Conservation (phyloP, 75 land plant species). For the Pinus tabuliformis region DNA sequence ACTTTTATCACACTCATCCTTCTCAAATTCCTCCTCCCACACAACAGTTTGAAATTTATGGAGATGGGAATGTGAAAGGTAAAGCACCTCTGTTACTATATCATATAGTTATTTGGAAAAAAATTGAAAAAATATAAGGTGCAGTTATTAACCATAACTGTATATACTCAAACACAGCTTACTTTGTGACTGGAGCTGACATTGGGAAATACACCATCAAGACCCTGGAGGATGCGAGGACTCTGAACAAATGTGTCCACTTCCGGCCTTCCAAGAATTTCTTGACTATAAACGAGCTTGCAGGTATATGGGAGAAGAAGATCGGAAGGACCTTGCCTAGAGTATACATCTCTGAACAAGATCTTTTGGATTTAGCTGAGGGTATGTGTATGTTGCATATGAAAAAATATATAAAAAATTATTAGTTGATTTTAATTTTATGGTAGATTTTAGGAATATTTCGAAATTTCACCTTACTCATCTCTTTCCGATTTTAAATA, state of each 20-base stretch:
- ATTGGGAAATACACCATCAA: constrained; percentile 21
- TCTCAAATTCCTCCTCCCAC: constrained; percentile 43
- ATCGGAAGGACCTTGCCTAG: constrained; percentile 15
- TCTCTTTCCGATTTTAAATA: too few species aligned
- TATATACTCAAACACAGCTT: constrained; percentile 8
- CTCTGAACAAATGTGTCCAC: constrained; percentile 25
- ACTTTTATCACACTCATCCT: constrained; percentile 42
- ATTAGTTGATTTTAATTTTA: too few species aligned
- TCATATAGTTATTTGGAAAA: too few species aligned
- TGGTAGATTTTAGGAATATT: too few species aligned
- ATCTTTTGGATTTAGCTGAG: constrained; percentile 9
- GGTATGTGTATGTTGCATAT: not conserved
- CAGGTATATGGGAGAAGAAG: constrained; percentile 24
- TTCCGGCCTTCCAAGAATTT: constrained; percentile 22
- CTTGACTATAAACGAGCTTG: constrained; percentile 14
- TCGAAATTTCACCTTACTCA: too few species aligned
- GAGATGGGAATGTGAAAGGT: constrained; percentile 64
- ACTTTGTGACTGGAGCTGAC: constrained; percentile 24
- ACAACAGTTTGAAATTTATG: constrained; percentile 51
- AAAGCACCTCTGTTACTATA: not conserved
- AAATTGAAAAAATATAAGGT: not conserved
- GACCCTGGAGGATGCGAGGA: constrained; percentile 19
- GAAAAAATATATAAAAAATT: too few species aligned
- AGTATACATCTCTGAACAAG: constrained; percentile 11
- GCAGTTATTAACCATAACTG: not conserved